phyloP scores from a whole-genome alignment of 2,329 filamentous ascomycete species.

The Torrubiella hemipterigena region DNA sequence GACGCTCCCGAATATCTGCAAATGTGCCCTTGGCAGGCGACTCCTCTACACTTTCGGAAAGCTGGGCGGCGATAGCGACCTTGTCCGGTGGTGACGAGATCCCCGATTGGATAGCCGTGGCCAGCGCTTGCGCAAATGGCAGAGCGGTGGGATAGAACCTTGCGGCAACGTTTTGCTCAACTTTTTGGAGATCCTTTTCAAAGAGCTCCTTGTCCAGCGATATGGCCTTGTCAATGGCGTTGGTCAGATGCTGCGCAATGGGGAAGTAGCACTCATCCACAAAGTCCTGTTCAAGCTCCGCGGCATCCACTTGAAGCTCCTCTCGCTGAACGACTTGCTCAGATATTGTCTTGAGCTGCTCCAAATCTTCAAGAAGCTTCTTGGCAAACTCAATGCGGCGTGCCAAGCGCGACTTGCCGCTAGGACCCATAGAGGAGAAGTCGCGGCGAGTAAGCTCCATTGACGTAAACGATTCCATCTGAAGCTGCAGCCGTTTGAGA shows the following conservation, averaged over 20 bases:
- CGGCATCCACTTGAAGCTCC: constrained; percentile 62
- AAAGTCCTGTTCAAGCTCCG: constrained; percentile 64
- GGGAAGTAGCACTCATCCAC: constrained; percentile 90
- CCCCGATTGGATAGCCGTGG: constrained; percentile 37
- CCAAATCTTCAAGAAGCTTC: constrained; percentile 62
- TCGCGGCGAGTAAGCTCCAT: constrained; percentile 95
- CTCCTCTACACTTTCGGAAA: constrained; percentile 25
- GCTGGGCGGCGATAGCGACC: constrained; percentile 11
- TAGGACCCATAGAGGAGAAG: constrained; percentile 87
- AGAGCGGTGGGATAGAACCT: constrained; percentile 47
- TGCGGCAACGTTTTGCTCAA: constrained; percentile 40
- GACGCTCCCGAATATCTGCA: constrained; percentile 66
- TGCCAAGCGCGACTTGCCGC: constrained; percentile 63
- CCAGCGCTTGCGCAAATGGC: constrained; percentile 44
- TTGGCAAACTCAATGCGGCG: constrained; percentile 84
- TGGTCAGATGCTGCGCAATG: constrained; percentile 61
- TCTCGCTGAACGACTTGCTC: constrained; percentile 66
- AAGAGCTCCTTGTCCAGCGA: constrained; percentile 58
- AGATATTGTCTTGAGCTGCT: constrained; percentile 59
- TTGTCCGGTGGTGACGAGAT: constrained; percentile 32
- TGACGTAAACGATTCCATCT: constrained; percentile 92
- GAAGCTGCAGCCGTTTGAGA: constrained; percentile 83
- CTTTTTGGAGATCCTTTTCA: constrained; percentile 32
- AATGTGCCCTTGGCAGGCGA: constrained; percentile 40
- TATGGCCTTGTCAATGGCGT: constrained; percentile 69